Evolutionary conservation across 78 protist genomes (phyloP), one percentile per base, ranked within the genome.

Genomic region (Cavenderia fasciculata): DNA sequence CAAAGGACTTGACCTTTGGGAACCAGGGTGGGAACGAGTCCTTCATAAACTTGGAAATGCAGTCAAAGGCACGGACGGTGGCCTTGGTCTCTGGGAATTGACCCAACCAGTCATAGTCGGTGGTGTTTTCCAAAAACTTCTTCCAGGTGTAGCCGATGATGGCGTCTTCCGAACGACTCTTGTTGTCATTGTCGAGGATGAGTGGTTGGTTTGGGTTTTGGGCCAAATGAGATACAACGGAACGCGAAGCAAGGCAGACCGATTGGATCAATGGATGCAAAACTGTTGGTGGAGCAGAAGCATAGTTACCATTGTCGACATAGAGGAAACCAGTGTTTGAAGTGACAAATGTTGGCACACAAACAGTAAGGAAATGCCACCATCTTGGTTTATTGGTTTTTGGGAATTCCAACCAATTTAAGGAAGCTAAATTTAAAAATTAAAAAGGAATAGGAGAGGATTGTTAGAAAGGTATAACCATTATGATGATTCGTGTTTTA

Each of bases 161-260:
- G n/a, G 29, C 70, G 38, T 85, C 91, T 41, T 74, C 84, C 3
- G n/a, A 18, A 27, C 59, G 18, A 6, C 4, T 12, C 2, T n/a
- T 16, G 46, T 73, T 66, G 44, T 79, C 65, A 54, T 85, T 73
- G 21, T 68, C 68, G 11, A 85, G 68, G 10, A 54, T 56, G 23
- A 85, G 1, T 25, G 31, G 25, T 63, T 85, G 91, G 36, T 85
- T 85, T 61, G 91, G 91, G 25, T 33, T 40, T 36, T 68, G 75
- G 6, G 21, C 18, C 1, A 85, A 40, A 5, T n/a, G 16, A 1
- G 91, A 47, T 0, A 40, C 18, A 3, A 85, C 31, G n/a, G 56
- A 21, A 19, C 34, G 29, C 14, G 68, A 14, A 2, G 68, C 0
- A 18, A 4, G 2, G 59, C 87, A 78, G 19, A 78, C 7, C 27